Evolutionary conservation across 768 basidiomycete species (phyloP).

Genomic region (Mycena maculata): DNA sequence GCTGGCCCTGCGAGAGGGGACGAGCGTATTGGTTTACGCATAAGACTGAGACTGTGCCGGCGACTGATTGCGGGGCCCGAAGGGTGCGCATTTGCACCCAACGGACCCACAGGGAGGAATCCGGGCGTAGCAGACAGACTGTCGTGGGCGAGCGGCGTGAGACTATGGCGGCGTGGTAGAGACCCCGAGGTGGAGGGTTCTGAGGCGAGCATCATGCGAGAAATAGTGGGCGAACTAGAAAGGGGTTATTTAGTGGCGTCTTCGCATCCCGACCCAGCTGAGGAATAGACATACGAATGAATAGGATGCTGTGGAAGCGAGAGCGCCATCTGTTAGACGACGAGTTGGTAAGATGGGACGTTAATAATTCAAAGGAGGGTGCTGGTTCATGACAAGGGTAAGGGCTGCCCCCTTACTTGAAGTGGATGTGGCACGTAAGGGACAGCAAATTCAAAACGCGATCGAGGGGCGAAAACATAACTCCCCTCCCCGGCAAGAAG

Average conservation of each 20-base stretch:
- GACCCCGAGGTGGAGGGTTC: not conserved
- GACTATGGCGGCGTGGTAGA: not conserved
- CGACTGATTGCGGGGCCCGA: conserved; percentile 11
- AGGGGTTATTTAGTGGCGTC: not conserved
- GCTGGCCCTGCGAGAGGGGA: conserved; percentile 57
- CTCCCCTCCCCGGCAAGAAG: too few relatives aligned
- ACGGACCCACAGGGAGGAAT: not conserved
- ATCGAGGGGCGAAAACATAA: too few relatives aligned
- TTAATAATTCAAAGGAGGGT: not conserved
- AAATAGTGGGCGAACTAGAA: conserved; percentile 14
- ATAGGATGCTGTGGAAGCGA: not conserved
- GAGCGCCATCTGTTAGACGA: not conserved
- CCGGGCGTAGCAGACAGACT: not conserved
- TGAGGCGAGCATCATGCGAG: conserved; percentile 17
- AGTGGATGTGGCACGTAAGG: too few relatives aligned
- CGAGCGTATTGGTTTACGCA: conserved; percentile 51
- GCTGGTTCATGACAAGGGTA: not conserved
- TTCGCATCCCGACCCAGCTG: conserved; percentile 3
- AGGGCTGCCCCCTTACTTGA: not conserved
- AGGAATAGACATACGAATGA: conserved; percentile 3
- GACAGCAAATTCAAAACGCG: too few relatives aligned
- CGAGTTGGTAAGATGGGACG: not conserved
- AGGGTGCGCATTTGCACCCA: not conserved
- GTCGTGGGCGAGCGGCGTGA: not conserved
- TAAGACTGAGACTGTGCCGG: conserved; percentile 30